Evolutionary conservation across 805 yeast species (phyloP), one percentile per base, ranked within the genome.

Genomic region (Saturnispora dispora): DNA sequence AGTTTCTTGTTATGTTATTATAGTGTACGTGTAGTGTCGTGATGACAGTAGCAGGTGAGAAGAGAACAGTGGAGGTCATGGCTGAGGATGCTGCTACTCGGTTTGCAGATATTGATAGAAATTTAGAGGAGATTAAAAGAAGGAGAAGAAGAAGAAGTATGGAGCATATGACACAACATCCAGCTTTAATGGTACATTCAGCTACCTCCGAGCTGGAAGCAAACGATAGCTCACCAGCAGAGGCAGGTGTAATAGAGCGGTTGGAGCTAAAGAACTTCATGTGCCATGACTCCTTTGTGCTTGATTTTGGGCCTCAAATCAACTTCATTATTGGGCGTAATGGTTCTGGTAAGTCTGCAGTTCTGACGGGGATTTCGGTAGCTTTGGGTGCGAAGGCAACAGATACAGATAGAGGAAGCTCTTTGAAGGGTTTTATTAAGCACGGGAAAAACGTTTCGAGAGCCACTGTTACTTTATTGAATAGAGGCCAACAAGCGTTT

Each of bases 321-420:
- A 90, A 90, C 64, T 85, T 90, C 62, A 87, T 90, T 52, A 83
- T 87, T 39, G 98, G 98, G 20, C 74, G 84, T 52, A 90, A 90
- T 61, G 98, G 98, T 2, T 81, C 90, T 37, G 98, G 98, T 30
- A 90, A 90, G 62, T 79, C 88, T 62, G 95, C 97, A 1, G 76
- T 90, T 18, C 69, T 90, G 53, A 88, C 96, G 0, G 96, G 96
- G 0, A 80, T 90, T 1, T 81, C 90, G 7, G 83, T 88, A 5
- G 91, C 96, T 2, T 67, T 91, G 2, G 97, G 97, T 20, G 93
- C 95, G 1, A 84, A 83, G 58, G 96, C 97, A 1, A 73, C 82
- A 20, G 88, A 82, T 47, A 91, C 99, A 0, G 86, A 84, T 60
- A 77, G 99, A 64, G 97, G 96, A 6, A 71, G 79, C 15, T 77